Percentiles rank a stretch among this genome's conserved stretches.
Conservation (phyloP, 805 yeast genomes). For the Zygotorulaspora sp. region DNA sequence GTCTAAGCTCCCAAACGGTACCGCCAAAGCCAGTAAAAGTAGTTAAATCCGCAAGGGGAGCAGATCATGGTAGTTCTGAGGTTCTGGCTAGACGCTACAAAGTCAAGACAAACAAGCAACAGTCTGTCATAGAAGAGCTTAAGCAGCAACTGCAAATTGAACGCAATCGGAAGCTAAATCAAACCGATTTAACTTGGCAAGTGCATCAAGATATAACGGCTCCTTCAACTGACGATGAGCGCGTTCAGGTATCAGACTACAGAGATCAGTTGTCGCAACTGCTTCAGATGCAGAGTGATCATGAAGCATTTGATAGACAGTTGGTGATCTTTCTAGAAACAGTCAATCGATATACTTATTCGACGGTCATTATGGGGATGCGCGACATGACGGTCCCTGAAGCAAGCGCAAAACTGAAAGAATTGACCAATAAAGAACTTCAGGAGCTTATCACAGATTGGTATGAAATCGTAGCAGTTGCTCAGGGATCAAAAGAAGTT, state of each 20-base stretch:
- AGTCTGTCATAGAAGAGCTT: constrained; percentile 16
- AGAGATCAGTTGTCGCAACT: constrained; percentile 8
- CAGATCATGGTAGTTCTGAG: not conserved
- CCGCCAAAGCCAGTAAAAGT: constrained; percentile 1
- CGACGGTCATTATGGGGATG: constrained; percentile 12
- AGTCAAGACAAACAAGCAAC: constrained; percentile 14
- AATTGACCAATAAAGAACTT: constrained; percentile 7
- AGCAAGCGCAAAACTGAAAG: constrained; percentile 2
- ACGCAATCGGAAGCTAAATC: constrained; percentile 4
- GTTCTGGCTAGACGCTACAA: constrained; percentile 8
- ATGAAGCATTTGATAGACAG: constrained; percentile 6
- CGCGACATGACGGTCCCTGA: constrained; percentile 6
- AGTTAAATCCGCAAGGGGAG: not conserved
- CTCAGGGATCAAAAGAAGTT: constrained; percentile 4
- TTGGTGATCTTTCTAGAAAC: constrained; percentile 8
- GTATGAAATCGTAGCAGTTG: constrained; percentile 17
- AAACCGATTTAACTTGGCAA: constrained; percentile 44
- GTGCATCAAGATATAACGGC: constrained; percentile 64
- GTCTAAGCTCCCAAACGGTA: no score
- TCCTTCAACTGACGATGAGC: not conserved
- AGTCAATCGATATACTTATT: constrained; percentile 15
- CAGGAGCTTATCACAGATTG: constrained; percentile 20
- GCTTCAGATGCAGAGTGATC: not conserved
- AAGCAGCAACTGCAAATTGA: constrained; percentile 7
- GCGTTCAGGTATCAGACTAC: not conserved